These are phyloP conservation scores for Fistulinella prunicolor DNA, from an alignment of 768 basidiomycete genomes.

Conservation along the genomic window DNA sequence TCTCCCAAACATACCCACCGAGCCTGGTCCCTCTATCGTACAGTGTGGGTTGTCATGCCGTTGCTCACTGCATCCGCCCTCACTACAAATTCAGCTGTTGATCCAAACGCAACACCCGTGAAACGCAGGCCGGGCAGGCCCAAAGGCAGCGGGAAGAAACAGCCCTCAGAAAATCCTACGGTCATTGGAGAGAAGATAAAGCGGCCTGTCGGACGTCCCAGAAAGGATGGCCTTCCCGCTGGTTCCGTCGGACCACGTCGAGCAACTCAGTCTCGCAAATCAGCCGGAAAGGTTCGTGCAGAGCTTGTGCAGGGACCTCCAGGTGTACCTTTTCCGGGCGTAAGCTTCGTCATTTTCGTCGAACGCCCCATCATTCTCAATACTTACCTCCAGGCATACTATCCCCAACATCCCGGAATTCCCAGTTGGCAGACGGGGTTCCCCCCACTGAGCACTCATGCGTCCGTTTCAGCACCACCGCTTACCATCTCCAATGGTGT, in stretches of 20 bases:
- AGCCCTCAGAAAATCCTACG: constrained; percentile 37
- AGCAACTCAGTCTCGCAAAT: constrained; percentile 41
- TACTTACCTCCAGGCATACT: constrained; percentile 25
- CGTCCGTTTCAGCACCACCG: constrained; percentile 31
- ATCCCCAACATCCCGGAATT: constrained; percentile 32
- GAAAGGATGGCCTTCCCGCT: constrained; percentile 80
- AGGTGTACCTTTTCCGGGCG: constrained; percentile 32
- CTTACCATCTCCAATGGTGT: constrained; percentile 32
- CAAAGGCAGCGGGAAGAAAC: constrained; percentile 78
- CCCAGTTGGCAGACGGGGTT: constrained; percentile 31
- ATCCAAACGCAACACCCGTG: constrained; percentile 33
- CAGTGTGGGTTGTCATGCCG: constrained; percentile 18
- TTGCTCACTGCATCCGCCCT: constrained; percentile 1
- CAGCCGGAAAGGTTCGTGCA: constrained; percentile 28
- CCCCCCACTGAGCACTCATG: constrained; percentile 23
- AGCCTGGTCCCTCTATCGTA: constrained; percentile 26
- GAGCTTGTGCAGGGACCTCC: constrained; percentile 23
- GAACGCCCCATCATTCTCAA: constrained; percentile 1
- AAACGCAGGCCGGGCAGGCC: constrained; percentile 77
- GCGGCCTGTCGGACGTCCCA: constrained; percentile 75
- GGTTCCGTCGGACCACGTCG: constrained; percentile 57
- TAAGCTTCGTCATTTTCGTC: constrained; percentile 8
- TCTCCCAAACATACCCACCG: constrained; percentile 26
- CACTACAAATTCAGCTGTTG: constrained; percentile 17
- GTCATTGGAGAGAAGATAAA: constrained; percentile 55